Conservation (phyloP, 78 protist genomes). For the Dictyostelium firmibasis region DNA sequence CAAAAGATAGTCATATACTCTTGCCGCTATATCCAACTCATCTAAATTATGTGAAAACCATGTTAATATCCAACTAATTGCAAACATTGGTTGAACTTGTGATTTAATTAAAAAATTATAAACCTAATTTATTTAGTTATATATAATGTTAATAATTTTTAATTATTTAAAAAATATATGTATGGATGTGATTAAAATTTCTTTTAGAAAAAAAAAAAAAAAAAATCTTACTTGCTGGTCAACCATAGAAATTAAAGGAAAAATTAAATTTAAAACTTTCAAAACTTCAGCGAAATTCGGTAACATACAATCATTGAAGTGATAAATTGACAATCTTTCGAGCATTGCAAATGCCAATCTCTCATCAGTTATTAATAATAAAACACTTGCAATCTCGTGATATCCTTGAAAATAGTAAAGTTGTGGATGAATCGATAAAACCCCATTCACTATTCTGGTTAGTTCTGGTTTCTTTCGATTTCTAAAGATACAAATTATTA, state of each 20-base stretch:
- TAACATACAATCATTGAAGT: slow-evolving; percentile 51
- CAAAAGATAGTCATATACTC: slow-evolving; percentile 65
- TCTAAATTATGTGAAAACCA: slow-evolving; percentile 82
- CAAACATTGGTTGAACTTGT: slow-evolving; percentile 61
- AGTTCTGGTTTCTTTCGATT: slow-evolving; percentile 63
- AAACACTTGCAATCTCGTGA: slow-evolving; percentile 74
- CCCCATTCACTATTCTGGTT: slow-evolving; percentile 63
- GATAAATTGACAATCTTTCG: slow-evolving; percentile 69
- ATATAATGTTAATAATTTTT: not conserved
- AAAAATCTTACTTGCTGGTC: slow-evolving; percentile 25
- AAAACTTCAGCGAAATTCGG: slow-evolving; percentile 45
- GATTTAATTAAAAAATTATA: slow-evolving; percentile 39
- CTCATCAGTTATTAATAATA: slow-evolving; percentile 69
- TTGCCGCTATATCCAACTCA: slow-evolving; percentile 27
- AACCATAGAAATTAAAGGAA: slow-evolving; percentile 33
- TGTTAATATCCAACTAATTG: slow-evolving; percentile 82
- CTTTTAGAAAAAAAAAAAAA: too few species aligned
- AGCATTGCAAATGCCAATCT: slow-evolving; percentile 57
- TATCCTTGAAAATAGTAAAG: slow-evolving; percentile 77
- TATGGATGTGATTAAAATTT: too few species aligned
- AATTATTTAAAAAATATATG: too few species aligned
- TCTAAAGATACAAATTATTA: not conserved
- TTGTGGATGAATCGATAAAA: slow-evolving; percentile 41
- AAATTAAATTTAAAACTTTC: slow-evolving; percentile 30
- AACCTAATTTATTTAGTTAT: not conserved